These are phyloP conservation scores for Lentinula lateritia DNA, from an alignment of 768 basidiomycete species.

Conservation along the genomic window DNA sequence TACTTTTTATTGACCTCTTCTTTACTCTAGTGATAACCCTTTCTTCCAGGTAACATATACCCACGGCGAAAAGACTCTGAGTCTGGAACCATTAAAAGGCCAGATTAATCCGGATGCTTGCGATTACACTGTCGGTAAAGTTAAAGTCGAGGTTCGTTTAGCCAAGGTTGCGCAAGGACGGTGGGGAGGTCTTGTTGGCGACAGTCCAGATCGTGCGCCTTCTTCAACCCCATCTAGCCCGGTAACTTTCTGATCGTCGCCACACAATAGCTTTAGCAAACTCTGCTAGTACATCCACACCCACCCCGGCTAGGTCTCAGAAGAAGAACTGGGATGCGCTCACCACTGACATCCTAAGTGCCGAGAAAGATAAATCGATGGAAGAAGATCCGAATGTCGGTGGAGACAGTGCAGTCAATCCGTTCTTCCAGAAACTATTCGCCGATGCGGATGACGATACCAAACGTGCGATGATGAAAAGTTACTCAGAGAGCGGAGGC, in stretches of 20 bases:
- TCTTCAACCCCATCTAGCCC: neutral
- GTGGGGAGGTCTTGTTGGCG: conserved; percentile 76
- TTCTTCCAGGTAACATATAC: conserved; percentile 49
- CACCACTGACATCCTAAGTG: conserved; percentile 56
- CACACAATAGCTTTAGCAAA: conserved; percentile 22
- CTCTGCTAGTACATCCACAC: conserved; percentile 22
- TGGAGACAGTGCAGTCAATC: conserved; percentile 81
- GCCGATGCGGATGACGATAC: conserved; percentile 89
- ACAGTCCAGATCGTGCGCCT: conserved; percentile 66
- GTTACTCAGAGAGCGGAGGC: conserved; percentile 90
- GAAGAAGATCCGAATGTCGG: conserved; percentile 87
- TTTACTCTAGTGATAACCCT: neutral
- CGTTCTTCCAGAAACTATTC: conserved; percentile 90
- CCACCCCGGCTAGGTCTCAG: conserved; percentile 28
- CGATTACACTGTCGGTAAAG: conserved; percentile 67
- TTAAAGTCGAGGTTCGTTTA: conserved; percentile 85
- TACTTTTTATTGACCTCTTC: conserved; percentile 19
- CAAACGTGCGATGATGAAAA: conserved; percentile 95
- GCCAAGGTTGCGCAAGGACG: conserved; percentile 59
- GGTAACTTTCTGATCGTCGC: neutral
- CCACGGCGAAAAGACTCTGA: conserved; percentile 65
- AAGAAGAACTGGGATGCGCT: conserved; percentile 93
- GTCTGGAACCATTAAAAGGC: conserved; percentile 76
- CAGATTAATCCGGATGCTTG: conserved; percentile 65
- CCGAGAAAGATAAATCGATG: conserved; percentile 63